Conservation (phyloP, 805 yeast genomes). For the Candida incommunis region DNA sequence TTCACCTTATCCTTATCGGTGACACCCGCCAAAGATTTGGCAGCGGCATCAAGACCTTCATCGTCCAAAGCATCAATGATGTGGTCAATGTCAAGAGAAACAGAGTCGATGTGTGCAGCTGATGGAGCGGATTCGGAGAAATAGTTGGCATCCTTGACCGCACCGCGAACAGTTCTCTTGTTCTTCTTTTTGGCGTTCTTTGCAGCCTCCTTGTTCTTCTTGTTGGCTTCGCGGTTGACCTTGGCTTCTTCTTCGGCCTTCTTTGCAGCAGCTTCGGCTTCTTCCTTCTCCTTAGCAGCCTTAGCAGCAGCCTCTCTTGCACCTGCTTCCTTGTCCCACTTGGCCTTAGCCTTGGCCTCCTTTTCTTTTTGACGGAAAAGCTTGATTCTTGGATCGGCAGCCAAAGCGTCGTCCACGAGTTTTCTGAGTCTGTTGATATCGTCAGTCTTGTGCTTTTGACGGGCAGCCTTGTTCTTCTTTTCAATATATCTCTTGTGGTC, state of each 20-base stretch:
- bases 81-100: constrained; percentile 49
- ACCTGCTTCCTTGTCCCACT: constrained; percentile 98
- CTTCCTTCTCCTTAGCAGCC: constrained; percentile 75
- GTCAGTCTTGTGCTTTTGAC: constrained; percentile 95
- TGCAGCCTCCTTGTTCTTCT: constrained; percentile 84
- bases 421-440: constrained; percentile 83
- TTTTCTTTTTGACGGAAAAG: constrained; percentile 86
- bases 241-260: constrained; percentile 64
- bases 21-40: constrained; percentile 37
- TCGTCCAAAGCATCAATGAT: constrained; percentile 75
- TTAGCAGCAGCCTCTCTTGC: constrained; percentile 92
- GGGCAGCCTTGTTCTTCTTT: constrained; percentile 90
- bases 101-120: constrained; percentile 46
- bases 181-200: constrained; percentile 96
- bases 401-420: constrained; percentile 73
- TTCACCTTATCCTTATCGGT: constrained; percentile 43
- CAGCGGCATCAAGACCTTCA: constrained; percentile 61
- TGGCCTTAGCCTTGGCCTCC: constrained; percentile 84
- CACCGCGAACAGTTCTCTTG: constrained; percentile 71
- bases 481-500: constrained; percentile 98
- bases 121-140: constrained; percentile 59
- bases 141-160: constrained; percentile 73
- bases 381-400: constrained; percentile 92
- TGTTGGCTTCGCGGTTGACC: constrained; percentile 45
- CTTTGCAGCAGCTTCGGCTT: constrained; percentile 67